A percentile compares a stretch with the other conserved stretches of the same genome.
Evolutionary conservation across 768 basidiomycete species (phyloP).

Genomic region (Boletus rex-veris): DNA sequence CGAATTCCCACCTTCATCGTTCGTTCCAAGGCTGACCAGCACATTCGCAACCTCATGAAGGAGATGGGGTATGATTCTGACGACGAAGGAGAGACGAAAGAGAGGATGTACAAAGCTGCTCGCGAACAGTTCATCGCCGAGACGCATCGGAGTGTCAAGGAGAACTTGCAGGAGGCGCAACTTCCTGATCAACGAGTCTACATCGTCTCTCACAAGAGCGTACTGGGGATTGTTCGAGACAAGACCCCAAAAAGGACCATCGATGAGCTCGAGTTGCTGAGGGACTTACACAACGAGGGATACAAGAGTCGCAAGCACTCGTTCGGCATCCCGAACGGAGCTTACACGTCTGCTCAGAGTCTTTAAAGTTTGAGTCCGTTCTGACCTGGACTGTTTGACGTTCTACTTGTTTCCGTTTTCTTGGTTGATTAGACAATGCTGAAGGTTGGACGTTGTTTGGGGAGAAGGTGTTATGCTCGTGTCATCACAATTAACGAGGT

Average conservation of each 20-base stretch:
- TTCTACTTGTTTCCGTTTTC: background rate
- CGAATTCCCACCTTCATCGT: constrained; percentile 36
- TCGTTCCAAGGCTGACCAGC: constrained; percentile 36
- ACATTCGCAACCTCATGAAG: constrained; percentile 26
- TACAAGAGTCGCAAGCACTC: constrained; percentile 5
- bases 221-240: constrained; percentile 25
- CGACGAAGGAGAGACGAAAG: constrained; percentile 11
- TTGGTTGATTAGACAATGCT: background rate
- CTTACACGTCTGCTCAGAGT: constrained; percentile 6
- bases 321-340: constrained; percentile 6
- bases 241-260: constrained; percentile 21
- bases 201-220: constrained; percentile 22
- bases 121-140: constrained; percentile 27
- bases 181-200: constrained; percentile 31
- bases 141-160: constrained; percentile 23
- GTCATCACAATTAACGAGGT: background rate
- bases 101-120: constrained; percentile 21
- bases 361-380: background rate
- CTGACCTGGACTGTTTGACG: background rate
- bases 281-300: constrained; percentile 20
- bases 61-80: constrained; percentile 30
- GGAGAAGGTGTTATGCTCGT: background rate
- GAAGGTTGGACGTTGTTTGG: background rate
- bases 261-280: constrained; percentile 28
- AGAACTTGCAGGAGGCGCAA: constrained; percentile 22